A percentile compares a stretch with the other conserved stretches of the same genome.
These are phyloP conservation scores for Eucalyptus melliodora DNA, from an alignment of 345 rosid species.

Conservation along the genomic window DNA sequence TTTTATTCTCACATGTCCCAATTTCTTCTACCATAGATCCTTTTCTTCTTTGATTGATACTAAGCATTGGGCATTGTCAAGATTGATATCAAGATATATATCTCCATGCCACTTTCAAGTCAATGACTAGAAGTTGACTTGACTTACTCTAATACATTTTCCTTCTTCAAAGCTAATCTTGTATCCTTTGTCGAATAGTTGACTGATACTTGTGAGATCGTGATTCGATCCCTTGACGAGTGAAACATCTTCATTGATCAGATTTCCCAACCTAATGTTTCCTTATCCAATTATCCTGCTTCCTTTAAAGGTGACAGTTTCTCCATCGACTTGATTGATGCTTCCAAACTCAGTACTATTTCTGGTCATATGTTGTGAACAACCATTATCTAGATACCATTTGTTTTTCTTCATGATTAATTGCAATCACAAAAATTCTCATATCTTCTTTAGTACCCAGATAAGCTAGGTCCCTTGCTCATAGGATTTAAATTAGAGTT, in stretches of 20 bases:
- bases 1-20: background rate
- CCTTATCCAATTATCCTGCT: too few relatives aligned
- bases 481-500: too few relatives aligned
- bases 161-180: background rate
- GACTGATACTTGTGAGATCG: background rate
- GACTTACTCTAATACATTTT: background rate
- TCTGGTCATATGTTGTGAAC: background rate
- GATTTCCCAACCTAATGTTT: background rate
- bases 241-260: background rate
- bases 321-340: background rate
- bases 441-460: too few relatives aligned
- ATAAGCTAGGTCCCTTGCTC: too few relatives aligned
- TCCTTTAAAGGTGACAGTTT: background rate
- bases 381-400: too few relatives aligned
- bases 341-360: background rate
- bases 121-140: background rate
- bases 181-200: background rate
- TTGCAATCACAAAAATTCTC: too few relatives aligned
- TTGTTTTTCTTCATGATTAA: background rate
- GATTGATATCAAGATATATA: background rate
- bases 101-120: too few relatives aligned
- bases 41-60: background rate
- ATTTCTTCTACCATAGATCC: background rate
- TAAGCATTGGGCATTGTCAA: background rate
- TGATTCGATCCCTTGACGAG: background rate